Conservation (phyloP, 225 moss, liverwort and hornwort genomes). For the Bryum argenteum region DNA sequence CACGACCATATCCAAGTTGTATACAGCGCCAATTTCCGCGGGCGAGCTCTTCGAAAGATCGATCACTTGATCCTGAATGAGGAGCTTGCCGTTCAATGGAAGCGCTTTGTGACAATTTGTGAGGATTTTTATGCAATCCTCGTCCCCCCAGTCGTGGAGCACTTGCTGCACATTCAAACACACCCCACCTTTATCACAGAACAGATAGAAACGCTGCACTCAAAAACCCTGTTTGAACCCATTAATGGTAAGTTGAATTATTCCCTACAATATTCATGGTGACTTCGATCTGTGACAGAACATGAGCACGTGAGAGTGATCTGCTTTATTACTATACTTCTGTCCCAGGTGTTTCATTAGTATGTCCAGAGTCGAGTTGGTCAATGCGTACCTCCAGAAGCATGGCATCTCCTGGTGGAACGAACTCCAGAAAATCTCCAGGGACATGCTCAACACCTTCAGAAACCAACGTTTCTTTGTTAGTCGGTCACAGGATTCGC, state of each 20-base stretch:
- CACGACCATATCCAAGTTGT: conserved; percentile 22
- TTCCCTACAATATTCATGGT: too few relatives aligned
- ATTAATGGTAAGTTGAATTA: too few relatives aligned
- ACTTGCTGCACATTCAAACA: conserved; percentile 30
- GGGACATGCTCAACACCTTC: conserved; percentile 26
- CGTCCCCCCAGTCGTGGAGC: conserved; percentile 44
- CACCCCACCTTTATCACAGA: not conserved
- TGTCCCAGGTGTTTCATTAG: too few relatives aligned
- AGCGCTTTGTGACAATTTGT: conserved; percentile 32
- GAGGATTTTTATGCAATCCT: conserved; percentile 33
- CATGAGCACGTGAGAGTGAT: too few relatives aligned
- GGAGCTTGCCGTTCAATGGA: conserved; percentile 32
- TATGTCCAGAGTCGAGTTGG: not conserved
- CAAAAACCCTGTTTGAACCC: too few relatives aligned
- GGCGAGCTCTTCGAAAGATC: not conserved
- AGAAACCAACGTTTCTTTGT: not conserved
- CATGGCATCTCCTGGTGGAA: conserved; percentile 25
- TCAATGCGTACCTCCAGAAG: conserved; percentile 27
- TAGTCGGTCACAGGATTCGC: not conserved
- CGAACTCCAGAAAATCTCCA: conserved; percentile 14
- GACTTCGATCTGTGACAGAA: too few relatives aligned
- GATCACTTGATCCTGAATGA: conserved; percentile 39
- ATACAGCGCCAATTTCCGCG: not conserved
- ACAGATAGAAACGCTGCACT: too few relatives aligned
- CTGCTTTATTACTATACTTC: too few relatives aligned